A percentile compares a stretch with the other conserved stretches of the same genome.
Evolutionary conservation across 1,139 yeast genomes (phyloP).

Genomic region (Suhomyces wounanorum): DNA sequence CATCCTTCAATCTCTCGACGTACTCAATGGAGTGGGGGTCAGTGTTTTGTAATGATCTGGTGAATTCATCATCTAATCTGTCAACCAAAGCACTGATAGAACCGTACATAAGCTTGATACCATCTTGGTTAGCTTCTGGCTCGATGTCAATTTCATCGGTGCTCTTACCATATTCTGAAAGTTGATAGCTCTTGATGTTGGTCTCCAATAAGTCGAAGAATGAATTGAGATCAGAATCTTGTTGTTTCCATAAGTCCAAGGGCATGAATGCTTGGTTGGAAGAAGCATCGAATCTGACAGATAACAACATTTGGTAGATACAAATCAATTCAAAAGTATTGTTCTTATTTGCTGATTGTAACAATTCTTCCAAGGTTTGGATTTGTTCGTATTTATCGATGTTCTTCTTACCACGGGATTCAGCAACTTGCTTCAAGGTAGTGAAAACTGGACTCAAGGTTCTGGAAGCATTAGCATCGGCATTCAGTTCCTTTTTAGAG

Average conservation of each 20-base stretch:
- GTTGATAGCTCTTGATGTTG: conserved; percentile 59
- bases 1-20: conserved; percentile 88
- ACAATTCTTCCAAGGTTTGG: conserved; percentile 63
- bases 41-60: conserved; percentile 79
- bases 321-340: conserved; percentile 75
- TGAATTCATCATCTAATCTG: conserved; percentile 93
- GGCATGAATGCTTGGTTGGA: conserved; percentile 75
- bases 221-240: conserved; percentile 61
- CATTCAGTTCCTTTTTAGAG: conserved; percentile 18
- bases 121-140: conserved; percentile 67
- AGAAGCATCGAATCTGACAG: conserved; percentile 83
- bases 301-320: conserved; percentile 78
- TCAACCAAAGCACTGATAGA: conserved; percentile 85
- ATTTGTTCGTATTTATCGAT: conserved; percentile 84
- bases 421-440: conserved; percentile 73
- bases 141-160: conserved; percentile 81
- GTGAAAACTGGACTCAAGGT: conserved; percentile 60
- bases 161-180: conserved; percentile 73
- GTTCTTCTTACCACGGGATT: conserved; percentile 94
- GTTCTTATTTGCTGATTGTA: conserved; percentile 29
- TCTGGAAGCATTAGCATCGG: conserved; percentile 20
- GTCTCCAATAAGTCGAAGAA: conserved; percentile 71
- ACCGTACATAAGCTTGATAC: conserved; percentile 77
- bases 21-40: conserved; percentile 97
- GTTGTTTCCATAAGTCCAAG: conserved; percentile 75